Evolutionary conservation across 2,329 filamentous ascomycete species (phyloP).

Genomic region (Colletotrichum coccodes): DNA sequence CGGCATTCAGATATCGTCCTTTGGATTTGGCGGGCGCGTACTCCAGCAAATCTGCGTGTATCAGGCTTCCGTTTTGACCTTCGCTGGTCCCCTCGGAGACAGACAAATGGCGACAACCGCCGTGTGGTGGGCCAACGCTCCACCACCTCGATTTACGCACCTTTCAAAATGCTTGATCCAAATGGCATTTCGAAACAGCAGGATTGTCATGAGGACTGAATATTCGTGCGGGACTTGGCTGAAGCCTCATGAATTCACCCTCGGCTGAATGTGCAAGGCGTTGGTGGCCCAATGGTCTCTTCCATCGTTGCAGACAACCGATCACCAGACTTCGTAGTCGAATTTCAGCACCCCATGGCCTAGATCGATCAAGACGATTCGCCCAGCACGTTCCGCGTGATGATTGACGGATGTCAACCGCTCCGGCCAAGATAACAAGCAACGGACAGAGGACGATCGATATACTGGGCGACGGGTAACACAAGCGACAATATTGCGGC

Average conservation of each 20-base stretch:
- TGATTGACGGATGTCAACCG: neutral
- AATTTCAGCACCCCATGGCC: neutral
- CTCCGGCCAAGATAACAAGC: neutral
- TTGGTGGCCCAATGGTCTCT: neutral
- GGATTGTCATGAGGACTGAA: neutral
- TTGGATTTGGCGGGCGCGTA: neutral
- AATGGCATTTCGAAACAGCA: too few species aligned
- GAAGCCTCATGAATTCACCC: neutral
- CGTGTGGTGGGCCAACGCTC: neutral
- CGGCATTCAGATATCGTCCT: neutral
- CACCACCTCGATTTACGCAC: neutral
- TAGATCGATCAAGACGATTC: too few species aligned
- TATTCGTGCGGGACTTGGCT: neutral
- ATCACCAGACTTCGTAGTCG: too few species aligned
- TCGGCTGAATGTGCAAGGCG: constrained; percentile 9
- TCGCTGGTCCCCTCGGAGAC: neutral
- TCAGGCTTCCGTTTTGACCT: neutral
- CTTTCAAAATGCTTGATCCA: neutral
- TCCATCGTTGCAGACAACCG: neutral
- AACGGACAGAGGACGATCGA: neutral
- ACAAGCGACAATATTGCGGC: constrained; percentile 1
- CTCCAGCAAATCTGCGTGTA: neutral
- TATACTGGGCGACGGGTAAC: constrained; percentile 8
- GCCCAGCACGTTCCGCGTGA: neutral
- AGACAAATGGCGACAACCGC: neutral